Conservation (phyloP, 345 rosid genomes). For the Zanthoxylum bungeanum region DNA sequence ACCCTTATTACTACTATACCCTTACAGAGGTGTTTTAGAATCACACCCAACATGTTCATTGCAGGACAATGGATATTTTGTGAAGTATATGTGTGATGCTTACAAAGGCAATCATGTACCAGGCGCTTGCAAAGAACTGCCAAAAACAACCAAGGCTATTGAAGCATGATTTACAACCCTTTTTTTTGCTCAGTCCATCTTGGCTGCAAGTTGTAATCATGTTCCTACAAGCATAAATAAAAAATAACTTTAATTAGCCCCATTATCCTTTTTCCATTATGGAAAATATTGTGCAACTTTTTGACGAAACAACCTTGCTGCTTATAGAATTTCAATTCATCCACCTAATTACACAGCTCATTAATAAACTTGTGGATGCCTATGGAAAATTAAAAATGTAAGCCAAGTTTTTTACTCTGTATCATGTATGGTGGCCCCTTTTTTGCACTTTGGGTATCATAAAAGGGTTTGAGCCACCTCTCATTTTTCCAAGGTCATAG, state of each 20-base stretch:
- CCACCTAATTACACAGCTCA: neutral
- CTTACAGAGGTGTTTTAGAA: too few relatives aligned
- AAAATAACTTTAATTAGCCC: neutral
- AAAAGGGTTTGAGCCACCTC: too few relatives aligned
- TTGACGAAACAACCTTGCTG: neutral
- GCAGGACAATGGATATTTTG: slow-evolving; percentile 31
- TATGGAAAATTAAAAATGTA: too few relatives aligned
- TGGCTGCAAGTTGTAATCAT: too few relatives aligned
- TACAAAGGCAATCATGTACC: slow-evolving; percentile 23
- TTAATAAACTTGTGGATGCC: too few relatives aligned
- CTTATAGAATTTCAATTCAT: neutral
- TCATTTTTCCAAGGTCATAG: too few relatives aligned
- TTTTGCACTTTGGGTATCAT: too few relatives aligned
- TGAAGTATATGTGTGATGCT: slow-evolving; percentile 30
- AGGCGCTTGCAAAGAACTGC: slow-evolving; percentile 23
- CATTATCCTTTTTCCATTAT: neutral
- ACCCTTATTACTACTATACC: too few relatives aligned
- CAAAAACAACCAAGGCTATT: neutral
- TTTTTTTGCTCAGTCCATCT: neutral
- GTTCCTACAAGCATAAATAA: too few relatives aligned
- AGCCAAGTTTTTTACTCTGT: too few relatives aligned
- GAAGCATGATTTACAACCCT: neutral
- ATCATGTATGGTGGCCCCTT: too few relatives aligned
- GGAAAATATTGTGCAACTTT: neutral
- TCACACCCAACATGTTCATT: too few relatives aligned